Evolutionary conservation across 2,329 filamentous ascomycete species (phyloP), one percentile per base, ranked within the genome.

Genomic region (Fusarium pseudoanthophilum): DNA sequence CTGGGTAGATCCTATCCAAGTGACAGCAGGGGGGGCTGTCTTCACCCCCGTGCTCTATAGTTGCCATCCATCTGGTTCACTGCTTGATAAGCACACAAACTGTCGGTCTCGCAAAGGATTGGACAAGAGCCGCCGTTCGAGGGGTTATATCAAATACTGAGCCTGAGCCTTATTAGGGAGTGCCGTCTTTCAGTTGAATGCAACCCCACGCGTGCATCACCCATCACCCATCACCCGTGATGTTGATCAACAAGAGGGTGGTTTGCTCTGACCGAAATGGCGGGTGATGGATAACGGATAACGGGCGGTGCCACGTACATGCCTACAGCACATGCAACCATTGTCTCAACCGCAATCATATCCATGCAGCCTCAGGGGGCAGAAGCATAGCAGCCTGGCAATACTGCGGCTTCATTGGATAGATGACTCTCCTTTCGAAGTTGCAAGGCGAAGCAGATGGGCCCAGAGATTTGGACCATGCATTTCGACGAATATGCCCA

Each of bases 401-500:
- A 73, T 73, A 48, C 45, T 34, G 26, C 21, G 28, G 56, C 20
- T n/a, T 61, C 42, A 75, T 73, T 73, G 70, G 63, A 30, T 43
- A 49, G 49, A 49, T 20, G 30, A 1, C n/a, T 40, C 36, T 26
- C 28, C 37, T 53, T 69, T 40, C 42, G 32, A 58, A 59, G 60
- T 64, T 72, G 57, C 63, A 69, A 71, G 57, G 63, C 66, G 55
- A 72, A 74, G 62, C 59, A 75, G 61, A 64, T 56, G 58, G 61
- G 67, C 59, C 63, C 60, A 60, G 60, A 55, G 69, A 59, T 60
- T 74, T 57, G 60, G 60, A 26, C 60, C 68, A 61, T 45, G 52
- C 37, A 56, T 66, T 73, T 77, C 75, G 75, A 75, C 28, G 55
- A 42, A 75, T 77, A 77, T 77, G 57, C 21, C 75, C 64, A 26